Base-by-base conservation (phyloP, 257 asterid species). In the Nicotiana benthamiana region DNA sequence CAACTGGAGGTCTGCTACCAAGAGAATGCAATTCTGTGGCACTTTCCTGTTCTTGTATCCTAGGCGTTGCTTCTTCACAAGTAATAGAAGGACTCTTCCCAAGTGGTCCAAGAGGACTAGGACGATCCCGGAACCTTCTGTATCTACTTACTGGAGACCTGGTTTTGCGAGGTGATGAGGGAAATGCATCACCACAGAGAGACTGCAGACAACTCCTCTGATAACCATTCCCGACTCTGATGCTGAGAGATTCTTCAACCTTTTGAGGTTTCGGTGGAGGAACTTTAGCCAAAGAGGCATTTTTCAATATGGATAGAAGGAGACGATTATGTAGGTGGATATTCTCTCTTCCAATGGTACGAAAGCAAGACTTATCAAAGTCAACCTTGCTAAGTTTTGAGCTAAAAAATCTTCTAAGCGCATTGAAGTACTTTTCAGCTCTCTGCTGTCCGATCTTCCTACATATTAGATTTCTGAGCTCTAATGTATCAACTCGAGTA, bases 101-200 rank as follows among this genome's bases (percentile, higher is more conserved):
- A 32, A 92, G 83, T 6, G 96, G 97, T 46, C 98, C 97, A 48
- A 93, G 88, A 6, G 99, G 98, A 88, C 98, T 95, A 4, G 90
- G 93, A 10, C 95, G 91, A n/a, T 93, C 97, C 28, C 89, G 83
- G 66, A 83, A 86, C 88, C 85, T 95, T 75, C 94, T 93, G 51
- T 88, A 92, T 65, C 97, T 83, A 30, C 80, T 83, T 16, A 89
- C 85, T 0, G 95, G 95, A 75, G 94, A 89, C 68, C 95, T 84
- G 36, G 88, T 79, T 83, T 88, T 91, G 62, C 91, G 91, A 40
- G 95, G 95, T 51, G 97, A 92, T 65, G 82, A 93, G 60, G 92
- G 92, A 66, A 89, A 86, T 64, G 87, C 84, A 66, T 90, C 97
- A 5, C 93, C 89, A 48, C 86, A 86, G 2, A 94, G 88, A 8